Evolutionary conservation across 179 eudicot genomes (phyloP).

Genomic region (Corrigiola litoralis): DNA sequence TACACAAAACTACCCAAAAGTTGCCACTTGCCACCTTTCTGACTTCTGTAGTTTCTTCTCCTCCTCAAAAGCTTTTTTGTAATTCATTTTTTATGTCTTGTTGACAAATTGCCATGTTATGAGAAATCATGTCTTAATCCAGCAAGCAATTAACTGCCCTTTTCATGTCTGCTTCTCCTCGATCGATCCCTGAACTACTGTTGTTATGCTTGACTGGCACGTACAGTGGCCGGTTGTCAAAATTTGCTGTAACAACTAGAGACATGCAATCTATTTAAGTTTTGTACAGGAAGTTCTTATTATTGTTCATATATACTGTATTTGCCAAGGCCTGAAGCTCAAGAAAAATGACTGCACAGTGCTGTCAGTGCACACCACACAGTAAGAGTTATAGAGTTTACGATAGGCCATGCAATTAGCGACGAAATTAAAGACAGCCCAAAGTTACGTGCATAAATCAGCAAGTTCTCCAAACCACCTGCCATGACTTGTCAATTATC

Average conservation of each 20-base stretch:
- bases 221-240: background rate
- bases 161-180: background rate
- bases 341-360: background rate
- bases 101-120: background rate
- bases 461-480: constrained; percentile 21
- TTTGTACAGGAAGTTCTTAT: too few relatives aligned
- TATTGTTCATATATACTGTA: too few relatives aligned
- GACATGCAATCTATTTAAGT: too few relatives aligned
- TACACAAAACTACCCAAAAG: background rate
- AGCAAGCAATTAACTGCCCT: background rate
- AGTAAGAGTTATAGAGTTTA: background rate
- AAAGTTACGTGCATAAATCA: constrained; percentile 51
- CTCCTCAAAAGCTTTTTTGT: background rate
- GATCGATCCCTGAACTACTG: background rate
- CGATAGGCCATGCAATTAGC: constrained; percentile 32
- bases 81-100: background rate
- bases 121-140: background rate
- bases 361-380: background rate
- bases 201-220: background rate
- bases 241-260: background rate
- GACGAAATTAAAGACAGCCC: constrained; percentile 36
- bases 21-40: background rate
- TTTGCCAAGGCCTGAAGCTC: constrained; percentile 13
- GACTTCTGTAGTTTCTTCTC: background rate
- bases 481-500: constrained; percentile 33